Conservation (phyloP, 2,329 filamentous ascomycete species). For the Emergomyces africanus region DNA sequence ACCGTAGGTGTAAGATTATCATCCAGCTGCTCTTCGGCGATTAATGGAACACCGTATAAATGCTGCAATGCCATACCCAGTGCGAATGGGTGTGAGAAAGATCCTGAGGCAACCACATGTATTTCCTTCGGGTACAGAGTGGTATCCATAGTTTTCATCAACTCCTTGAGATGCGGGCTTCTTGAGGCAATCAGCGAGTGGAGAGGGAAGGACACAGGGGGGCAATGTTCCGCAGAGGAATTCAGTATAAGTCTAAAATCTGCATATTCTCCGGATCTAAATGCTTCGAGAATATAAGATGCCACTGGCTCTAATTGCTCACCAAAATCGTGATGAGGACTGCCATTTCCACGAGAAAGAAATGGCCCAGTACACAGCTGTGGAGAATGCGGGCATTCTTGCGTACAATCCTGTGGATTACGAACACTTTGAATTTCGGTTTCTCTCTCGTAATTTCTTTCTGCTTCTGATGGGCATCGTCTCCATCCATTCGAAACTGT, state of each 20-base stretch:
- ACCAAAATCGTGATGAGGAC: not conserved
- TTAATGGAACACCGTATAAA: slow-evolving; percentile 17
- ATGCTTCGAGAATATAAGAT: slow-evolving; percentile 9
- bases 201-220: slow-evolving; percentile 9
- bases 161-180: slow-evolving; percentile 13
- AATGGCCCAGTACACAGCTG: too few relatives aligned
- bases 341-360: not conserved
- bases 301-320: not conserved
- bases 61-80: slow-evolving; percentile 17
- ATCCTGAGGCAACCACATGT: slow-evolving; percentile 11
- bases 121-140: slow-evolving; percentile 6
- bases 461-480: not conserved
- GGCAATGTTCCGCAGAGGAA: slow-evolving; percentile 11
- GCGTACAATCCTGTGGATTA: not conserved
- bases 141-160: slow-evolving; percentile 8
- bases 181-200: slow-evolving; percentile 17
- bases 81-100: slow-evolving; percentile 14
- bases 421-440: not conserved
- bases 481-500: not conserved
- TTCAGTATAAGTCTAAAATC: slow-evolving; percentile 15
- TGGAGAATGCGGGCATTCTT: not conserved
- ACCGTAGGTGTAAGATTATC: slow-evolving; percentile 8
- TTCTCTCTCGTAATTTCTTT: not conserved
- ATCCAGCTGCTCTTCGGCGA: slow-evolving; percentile 10
- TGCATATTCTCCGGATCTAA: slow-evolving; percentile 9